Conservation (phyloP, 345 rosid genomes). For the Sonneratia caseolaris region DNA sequence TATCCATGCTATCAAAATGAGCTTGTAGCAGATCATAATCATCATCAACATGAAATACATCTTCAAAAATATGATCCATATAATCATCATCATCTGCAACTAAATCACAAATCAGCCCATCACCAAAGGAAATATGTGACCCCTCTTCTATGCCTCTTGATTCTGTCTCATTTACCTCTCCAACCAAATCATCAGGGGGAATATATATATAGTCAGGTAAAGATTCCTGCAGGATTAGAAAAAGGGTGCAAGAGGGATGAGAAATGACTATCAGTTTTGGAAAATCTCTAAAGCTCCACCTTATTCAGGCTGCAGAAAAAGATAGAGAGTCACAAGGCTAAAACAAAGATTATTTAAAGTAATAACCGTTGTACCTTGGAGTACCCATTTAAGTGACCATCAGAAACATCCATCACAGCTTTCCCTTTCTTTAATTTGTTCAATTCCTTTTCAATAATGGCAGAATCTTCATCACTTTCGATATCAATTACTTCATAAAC, state of each 20-base stretch:
- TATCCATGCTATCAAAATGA: constrained; percentile 50
- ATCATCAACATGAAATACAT: constrained; percentile 25
- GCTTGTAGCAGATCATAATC: constrained; percentile 48
- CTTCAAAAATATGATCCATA: constrained; percentile 18
- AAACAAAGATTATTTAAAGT: background rate
- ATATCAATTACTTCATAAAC: constrained; percentile 44
- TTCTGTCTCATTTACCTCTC: constrained; percentile 11
- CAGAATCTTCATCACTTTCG: constrained; percentile 44
- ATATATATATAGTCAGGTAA: constrained; percentile 5
- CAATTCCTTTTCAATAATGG: constrained; percentile 24
- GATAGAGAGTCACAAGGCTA: background rate
- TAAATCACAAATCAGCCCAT: constrained; percentile 18
- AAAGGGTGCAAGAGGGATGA: background rate
- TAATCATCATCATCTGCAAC: constrained; percentile 15
- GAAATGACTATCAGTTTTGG: background rate
- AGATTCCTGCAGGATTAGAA: constrained; percentile 18
- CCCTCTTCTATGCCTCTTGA: constrained; percentile 17
- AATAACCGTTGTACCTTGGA: background rate
- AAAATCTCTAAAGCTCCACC: background rate
- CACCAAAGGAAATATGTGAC: constrained; percentile 25
- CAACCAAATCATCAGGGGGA: constrained; percentile 7
- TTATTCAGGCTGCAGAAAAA: background rate
- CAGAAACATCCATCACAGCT: constrained; percentile 23
- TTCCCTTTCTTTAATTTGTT: constrained; percentile 55
- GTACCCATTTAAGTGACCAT: constrained; percentile 13